Evolutionary conservation across 192 early-diverging fungal genomes (phyloP).

Genomic region (Gamsiella multidivaricata): DNA sequence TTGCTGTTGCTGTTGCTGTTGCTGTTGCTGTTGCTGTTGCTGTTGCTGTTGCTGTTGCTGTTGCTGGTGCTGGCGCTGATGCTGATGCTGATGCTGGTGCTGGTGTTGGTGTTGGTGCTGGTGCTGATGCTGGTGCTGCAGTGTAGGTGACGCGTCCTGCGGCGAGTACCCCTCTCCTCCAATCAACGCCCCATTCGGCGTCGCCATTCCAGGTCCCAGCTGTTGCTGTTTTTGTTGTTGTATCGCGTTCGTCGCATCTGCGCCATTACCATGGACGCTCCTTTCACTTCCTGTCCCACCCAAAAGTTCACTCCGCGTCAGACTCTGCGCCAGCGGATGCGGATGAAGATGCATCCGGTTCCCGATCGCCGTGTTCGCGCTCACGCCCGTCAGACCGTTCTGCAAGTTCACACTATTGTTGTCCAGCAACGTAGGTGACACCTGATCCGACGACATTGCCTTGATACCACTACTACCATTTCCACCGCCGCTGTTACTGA

Average conservation of each 20-base stretch:
- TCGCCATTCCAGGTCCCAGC: not conserved
- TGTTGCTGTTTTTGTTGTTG: not conserved
- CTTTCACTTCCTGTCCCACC: too few species aligned
- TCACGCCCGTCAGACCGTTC: too few species aligned
- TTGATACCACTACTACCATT: not conserved
- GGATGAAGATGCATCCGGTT: constrained; percentile 26
- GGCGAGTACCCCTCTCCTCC: not conserved
- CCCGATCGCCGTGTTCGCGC: not conserved
- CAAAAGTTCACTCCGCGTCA: constrained; percentile 30
- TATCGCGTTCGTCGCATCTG: too few species aligned
- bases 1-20: constrained; percentile 1
- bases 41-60: constrained; percentile 1
- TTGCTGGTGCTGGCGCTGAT: not conserved
- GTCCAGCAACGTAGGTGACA: constrained; percentile 25
- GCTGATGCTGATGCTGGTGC: too few species aligned
- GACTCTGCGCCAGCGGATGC: constrained; percentile 35
- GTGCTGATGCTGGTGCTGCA: constrained; percentile 6
- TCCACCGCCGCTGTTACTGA: not conserved
- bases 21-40: constrained; percentile 14
- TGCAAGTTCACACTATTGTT: constrained; percentile 13
- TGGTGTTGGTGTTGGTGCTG: too few species aligned
- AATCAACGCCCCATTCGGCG: not conserved
- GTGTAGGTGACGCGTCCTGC: not conserved
- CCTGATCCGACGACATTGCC: not conserved
- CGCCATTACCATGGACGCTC: too few species aligned